Evolutionary conservation across 129 eudicot genomes (phyloP), one percentile per base, ranked within the genome.

Genomic region (Lonicera japonica): DNA sequence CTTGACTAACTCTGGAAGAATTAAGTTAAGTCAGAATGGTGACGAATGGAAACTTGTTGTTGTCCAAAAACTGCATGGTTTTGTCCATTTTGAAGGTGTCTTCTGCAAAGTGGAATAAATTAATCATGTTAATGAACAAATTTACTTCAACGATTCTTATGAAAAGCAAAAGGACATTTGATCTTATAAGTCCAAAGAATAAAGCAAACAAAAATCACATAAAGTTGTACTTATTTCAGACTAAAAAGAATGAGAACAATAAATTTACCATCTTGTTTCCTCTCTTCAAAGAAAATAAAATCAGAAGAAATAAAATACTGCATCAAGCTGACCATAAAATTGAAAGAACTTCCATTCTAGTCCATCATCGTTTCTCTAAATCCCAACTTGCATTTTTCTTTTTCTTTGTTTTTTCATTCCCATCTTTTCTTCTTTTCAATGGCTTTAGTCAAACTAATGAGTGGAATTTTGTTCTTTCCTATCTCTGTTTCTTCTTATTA

Each of bases 1-100:
- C 80, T 80, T 74, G 96, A 56, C 69, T 84, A 87, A 92, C 86
- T 84, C 73, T 87, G 45, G 81, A 86, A 52, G 98, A 84, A 74
- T 92, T 92, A 21, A 87, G 72, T 67, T 92, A 96, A 40, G 96
- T 80, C 65, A 92, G 59, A 45, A 77, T 45, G 5, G 96, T 87
- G 75, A 87, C 96, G 61, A 92, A 59, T 7, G 98, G 96, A 63
- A 92, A 87, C 76, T 85, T 92, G 83, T 92, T 84, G 47, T 75
- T 58, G 5, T 74, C 86, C 90, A 92, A 62, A 75, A 87, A 92
- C 17, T 76, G 84, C 76, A 92, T 55, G 70, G 87, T 78, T 45
- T 69, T 71, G 21, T 84, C 88, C 65, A 59, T 69, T 55, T 63
- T 41, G 43, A 87, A 73, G 46, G 63, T 56, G 45, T 75, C 86